These are phyloP conservation scores for Ophiostoma triangulosporum DNA, from an alignment of 2,329 filamentous ascomycete genomes.

Conservation along the genomic window DNA sequence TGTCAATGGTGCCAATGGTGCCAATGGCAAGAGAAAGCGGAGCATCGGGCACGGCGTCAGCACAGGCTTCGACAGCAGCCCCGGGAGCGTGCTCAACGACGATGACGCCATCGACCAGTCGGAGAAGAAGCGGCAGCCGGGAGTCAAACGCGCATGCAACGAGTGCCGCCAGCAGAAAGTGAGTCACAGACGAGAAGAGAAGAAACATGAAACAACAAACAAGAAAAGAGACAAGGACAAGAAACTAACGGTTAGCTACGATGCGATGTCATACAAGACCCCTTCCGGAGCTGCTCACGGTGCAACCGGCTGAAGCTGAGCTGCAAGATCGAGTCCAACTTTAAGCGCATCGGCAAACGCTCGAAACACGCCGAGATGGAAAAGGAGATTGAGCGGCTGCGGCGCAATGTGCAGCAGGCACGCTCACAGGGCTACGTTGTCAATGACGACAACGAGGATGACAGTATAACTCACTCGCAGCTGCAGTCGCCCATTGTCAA, in stretches of 20 bases:
- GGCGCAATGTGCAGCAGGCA: constrained; percentile 47
- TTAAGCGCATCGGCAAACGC: constrained; percentile 69
- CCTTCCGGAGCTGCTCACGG: constrained; percentile 62
- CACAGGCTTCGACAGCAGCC: constrained; percentile 43
- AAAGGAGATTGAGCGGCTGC: constrained; percentile 60
- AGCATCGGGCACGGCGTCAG: constrained; percentile 24
- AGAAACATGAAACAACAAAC: not conserved
- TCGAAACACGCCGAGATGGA: constrained; percentile 80
- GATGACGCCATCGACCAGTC: constrained; percentile 41
- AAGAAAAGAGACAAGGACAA: not conserved
- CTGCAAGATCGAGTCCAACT: constrained; percentile 79
- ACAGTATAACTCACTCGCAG: constrained; percentile 29
- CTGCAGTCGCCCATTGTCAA: constrained; percentile 43
- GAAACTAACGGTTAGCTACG: constrained; percentile 40
- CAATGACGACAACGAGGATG: constrained; percentile 35
- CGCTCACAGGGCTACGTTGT: constrained; percentile 41
- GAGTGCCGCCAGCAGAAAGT: constrained; percentile 80
- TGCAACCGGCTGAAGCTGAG: constrained; percentile 68
- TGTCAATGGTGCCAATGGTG: constrained; percentile 19
- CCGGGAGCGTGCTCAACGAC: constrained; percentile 43
- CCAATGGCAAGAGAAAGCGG: constrained; percentile 47
- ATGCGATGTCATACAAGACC: constrained; percentile 73
- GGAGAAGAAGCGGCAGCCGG: constrained; percentile 51
- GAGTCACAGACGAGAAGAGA: constrained; percentile 24
- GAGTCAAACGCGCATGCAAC: constrained; percentile 69